phyloP scores from a whole-genome alignment of 345 rosid species.

The Hypericum perforatum region DNA sequence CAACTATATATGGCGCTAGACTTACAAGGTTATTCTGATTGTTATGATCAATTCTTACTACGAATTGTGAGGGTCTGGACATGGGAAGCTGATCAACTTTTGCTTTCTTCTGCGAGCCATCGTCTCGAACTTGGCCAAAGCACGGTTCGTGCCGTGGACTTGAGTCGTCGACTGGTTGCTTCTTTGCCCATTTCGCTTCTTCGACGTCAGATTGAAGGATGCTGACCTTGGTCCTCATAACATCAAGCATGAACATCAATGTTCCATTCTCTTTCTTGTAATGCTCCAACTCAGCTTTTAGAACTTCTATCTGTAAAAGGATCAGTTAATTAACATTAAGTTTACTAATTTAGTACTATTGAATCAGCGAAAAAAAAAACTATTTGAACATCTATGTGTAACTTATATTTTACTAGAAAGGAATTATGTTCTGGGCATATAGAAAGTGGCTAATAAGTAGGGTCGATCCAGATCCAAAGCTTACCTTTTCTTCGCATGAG shows the following conservation, averaged over 20 bases:
- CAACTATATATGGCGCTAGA: neutral
- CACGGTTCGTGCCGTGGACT: neutral
- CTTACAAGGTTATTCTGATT: conserved; percentile 37
- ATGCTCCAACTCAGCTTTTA: conserved; percentile 23
- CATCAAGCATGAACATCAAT: conserved; percentile 27
- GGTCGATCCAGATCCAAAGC: no score
- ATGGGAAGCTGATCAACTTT: conserved; percentile 13
- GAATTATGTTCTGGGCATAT: no score
- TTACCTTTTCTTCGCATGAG: no score
- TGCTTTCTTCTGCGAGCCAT: conserved; percentile 13
- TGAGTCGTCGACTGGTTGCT: neutral
- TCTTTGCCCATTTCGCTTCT: conserved; percentile 3
- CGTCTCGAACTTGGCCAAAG: neutral
- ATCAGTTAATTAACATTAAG: no score
- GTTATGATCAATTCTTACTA: conserved; percentile 22
- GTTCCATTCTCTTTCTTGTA: conserved; percentile 32
- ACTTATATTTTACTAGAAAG: no score
- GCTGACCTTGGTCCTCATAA: conserved; percentile 22
- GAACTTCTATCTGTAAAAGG: conserved; percentile 17
- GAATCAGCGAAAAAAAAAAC: no score
- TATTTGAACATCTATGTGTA: no score
- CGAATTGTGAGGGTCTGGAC: conserved; percentile 19
- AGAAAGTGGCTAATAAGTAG: no score
- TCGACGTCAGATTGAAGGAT: conserved; percentile 18
- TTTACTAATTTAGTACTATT: no score